Conservation (phyloP, 179 eudicot species). For the Nepenthes alata region DNA sequence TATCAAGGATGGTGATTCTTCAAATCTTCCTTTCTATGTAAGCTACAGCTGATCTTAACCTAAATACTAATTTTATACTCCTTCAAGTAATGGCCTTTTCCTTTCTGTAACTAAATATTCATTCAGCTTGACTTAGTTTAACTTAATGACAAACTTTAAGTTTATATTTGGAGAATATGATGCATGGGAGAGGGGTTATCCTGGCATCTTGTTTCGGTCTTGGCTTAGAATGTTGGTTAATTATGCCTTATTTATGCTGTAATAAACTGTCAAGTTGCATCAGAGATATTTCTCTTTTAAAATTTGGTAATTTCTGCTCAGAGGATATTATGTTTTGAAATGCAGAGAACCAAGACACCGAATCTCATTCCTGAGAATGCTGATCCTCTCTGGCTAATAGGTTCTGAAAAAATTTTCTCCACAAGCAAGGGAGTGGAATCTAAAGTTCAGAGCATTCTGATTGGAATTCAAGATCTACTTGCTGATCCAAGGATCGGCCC, state of each 20-base stretch:
- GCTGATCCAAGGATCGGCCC: conserved; percentile 74
- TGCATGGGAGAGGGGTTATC: neutral
- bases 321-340: neutral
- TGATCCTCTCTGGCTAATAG: conserved; percentile 52
- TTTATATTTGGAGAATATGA: neutral
- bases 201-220: neutral
- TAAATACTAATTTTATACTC: neutral
- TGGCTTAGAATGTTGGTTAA: too few species aligned
- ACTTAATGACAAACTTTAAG: neutral
- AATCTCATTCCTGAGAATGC: conserved; percentile 68
- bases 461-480: conserved; percentile 17
- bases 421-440: conserved; percentile 35
- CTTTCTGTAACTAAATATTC: neutral
- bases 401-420: conserved; percentile 41
- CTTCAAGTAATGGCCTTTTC: neutral
- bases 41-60: conserved; percentile 16
- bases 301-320: neutral
- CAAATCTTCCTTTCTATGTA: conserved; percentile 79
- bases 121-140: neutral
- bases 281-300: neutral
- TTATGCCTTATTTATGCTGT: too few species aligned
- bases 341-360: conserved; percentile 70
- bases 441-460: conserved; percentile 19
- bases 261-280: neutral
- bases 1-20: conserved; percentile 81